Conservation (phyloP, 345 rosid genomes). For the Durio zibethinus region DNA sequence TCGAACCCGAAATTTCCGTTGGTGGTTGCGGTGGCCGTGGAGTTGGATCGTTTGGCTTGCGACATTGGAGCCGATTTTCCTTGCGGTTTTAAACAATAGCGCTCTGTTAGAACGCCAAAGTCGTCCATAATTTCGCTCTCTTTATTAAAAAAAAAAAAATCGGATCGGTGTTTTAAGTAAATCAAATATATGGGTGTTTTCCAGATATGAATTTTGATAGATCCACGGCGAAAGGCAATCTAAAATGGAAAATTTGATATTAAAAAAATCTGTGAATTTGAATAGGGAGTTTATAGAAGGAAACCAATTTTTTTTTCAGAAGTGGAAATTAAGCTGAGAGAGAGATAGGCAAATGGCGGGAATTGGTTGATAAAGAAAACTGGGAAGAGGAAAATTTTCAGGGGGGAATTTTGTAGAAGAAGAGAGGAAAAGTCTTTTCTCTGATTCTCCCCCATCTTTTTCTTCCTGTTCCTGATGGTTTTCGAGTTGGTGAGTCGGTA, state of each 20-base stretch:
- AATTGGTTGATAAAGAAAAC: no score
- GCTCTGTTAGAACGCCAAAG: constrained; percentile 79
- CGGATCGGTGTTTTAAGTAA: neutral
- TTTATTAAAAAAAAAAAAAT: neutral
- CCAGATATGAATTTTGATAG: neutral
- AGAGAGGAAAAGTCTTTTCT: no score
- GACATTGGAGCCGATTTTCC: constrained; percentile 92
- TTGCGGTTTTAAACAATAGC: constrained; percentile 75
- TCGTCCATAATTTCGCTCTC: constrained; percentile 49
- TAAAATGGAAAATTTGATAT: neutral
- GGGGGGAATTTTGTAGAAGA: no score
- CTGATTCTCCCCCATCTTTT: no score
- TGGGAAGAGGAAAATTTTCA: no score
- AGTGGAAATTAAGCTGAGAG: neutral
- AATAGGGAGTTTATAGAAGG: neutral
- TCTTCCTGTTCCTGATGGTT: no score
- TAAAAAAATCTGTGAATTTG: neutral
- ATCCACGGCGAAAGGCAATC: neutral
- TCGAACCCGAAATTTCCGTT: constrained; percentile 27
- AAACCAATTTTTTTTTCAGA: neutral
- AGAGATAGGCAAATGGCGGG: no score
- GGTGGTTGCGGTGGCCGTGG: constrained; percentile 17
- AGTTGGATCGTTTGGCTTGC: constrained; percentile 42
- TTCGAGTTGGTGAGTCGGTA: no score
- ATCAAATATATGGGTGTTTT: neutral